phyloP scores from a whole-genome alignment of 352 stramenopile species.

The Phytophthora nicotianae region DNA sequence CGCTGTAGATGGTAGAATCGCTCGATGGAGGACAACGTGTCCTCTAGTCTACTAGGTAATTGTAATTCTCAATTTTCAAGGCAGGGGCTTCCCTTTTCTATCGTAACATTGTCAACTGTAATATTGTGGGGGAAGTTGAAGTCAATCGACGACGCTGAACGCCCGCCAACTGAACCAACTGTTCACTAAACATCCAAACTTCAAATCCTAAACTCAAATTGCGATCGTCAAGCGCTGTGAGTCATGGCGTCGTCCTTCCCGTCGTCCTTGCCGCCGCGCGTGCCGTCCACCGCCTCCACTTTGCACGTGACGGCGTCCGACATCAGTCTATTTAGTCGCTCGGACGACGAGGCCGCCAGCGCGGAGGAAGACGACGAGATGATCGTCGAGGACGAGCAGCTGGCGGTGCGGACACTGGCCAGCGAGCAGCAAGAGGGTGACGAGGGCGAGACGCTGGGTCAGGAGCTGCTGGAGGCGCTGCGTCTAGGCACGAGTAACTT shows the following conservation, averaged over 20 bases:
- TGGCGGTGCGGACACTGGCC: conserved; percentile 28
- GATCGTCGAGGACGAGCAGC: conserved; percentile 17
- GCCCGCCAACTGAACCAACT: conserved; percentile 3
- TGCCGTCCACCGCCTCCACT: conserved; percentile 32
- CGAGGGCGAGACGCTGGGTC: conserved; percentile 44
- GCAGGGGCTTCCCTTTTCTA: background rate
- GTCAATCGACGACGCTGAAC: conserved; percentile 6
- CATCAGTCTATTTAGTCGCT: conserved; percentile 47
- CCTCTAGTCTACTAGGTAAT: conserved; percentile 10
- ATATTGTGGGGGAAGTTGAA: conserved; percentile 25
- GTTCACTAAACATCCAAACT: conserved; percentile 24
- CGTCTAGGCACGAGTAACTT: conserved; percentile 85
- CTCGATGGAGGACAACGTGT: background rate
- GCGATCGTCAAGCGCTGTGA: background rate
- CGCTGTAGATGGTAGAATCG: conserved; percentile 32
- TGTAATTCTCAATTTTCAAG: conserved; percentile 32
- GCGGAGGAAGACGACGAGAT: conserved; percentile 13
- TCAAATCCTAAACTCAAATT: conserved; percentile 24
- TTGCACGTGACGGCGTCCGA: conserved; percentile 46
- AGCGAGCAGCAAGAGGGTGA: conserved; percentile 30
- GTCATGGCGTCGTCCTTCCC: conserved; percentile 26
- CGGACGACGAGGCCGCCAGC: conserved; percentile 32
- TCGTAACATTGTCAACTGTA: too few relatives aligned
- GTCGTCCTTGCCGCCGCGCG: conserved; percentile 24
- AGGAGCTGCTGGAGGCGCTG: conserved; percentile 73